Base-by-base conservation (phyloP, 257 asterid species). In the Primulina tabacum region DNA sequence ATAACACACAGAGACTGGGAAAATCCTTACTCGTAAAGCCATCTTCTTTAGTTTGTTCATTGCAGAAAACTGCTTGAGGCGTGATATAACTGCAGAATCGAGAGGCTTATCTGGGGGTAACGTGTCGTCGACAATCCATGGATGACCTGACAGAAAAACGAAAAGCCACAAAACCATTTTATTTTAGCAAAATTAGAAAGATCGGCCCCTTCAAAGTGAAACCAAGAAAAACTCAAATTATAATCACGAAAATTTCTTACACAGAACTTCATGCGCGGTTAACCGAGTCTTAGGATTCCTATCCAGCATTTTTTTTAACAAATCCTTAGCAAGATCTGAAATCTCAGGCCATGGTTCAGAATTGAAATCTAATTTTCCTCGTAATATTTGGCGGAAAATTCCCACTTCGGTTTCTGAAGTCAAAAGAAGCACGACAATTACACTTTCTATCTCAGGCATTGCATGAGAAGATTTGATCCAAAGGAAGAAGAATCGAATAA, bases 31-130 rank as follows among this genome's bases (percentile, higher is more conserved):
- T 58, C 92, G 92, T 71, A 88, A 76, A 80, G 96, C 96, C 96
- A 88, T 88, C 81, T 85, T 89, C 86, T 89, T 89, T 66, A 89
- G 87, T 83, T 81, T 89, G 79, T 89, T 89, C 96, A 89, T 89
- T 65, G 90, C 96, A 76, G 96, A 89, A 77, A 89, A 89, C 82
- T 89, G 96, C 78, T 89, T 89, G 37, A 89, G 88, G 73, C 96
- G 96, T 62, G 96, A 89, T 18, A 89, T 83, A 71, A 89, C 96
- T 53, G 96, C 96, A 65, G 96, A 89, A 79, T 89, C 94, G 75
- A 89, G 90, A 75, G 87, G 96, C 83, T 79, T 89, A 76, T 89
- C 95, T 33, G 96, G 96, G 52, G 95, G 91, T 84, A 85, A 77
- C 72, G 83, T 85, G 86, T 87, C 92, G 74, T 71, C 87, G 56